phyloP scores from a whole-genome alignment of 1,139 yeast species.

The Diutina rugosa region DNA sequence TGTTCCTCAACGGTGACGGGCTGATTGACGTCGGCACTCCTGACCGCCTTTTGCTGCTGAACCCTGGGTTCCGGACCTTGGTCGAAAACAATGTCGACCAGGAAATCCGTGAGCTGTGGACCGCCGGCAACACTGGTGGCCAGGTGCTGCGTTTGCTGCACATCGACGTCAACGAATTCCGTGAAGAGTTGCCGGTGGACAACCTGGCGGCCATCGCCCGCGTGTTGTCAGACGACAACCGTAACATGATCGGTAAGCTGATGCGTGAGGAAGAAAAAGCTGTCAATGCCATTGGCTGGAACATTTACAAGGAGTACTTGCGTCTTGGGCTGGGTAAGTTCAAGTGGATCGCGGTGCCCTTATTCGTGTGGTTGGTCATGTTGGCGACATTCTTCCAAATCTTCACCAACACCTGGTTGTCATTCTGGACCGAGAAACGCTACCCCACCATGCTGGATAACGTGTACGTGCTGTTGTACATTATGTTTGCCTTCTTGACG shows the following conservation, averaged over 20 bases:
- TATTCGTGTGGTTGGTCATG: neutral
- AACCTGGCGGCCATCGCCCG: neutral
- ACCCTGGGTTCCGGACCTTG: neutral
- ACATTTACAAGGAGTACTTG: slow-evolving; percentile 11
- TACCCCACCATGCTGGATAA: slow-evolving; percentile 4
- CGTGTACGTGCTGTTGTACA: slow-evolving; percentile 7
- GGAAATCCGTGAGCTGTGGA: neutral
- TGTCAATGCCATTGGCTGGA: slow-evolving; percentile 8
- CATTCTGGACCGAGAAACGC: slow-evolving; percentile 1
- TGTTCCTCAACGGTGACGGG: neutral
- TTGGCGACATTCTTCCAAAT: neutral
- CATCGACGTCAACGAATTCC: neutral
- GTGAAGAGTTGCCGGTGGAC: neutral
- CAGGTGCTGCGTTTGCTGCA: slow-evolving; percentile 2
- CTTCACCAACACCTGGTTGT: slow-evolving; percentile 1
- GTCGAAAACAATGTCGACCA: neutral
- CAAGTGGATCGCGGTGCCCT: neutral
- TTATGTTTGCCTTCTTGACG: slow-evolving; percentile 7
- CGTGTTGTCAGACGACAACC: neutral
- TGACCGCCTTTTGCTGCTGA: neutral
- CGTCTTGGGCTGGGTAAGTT: neutral
- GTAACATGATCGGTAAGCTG: slow-evolving; percentile 3
- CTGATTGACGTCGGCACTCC: neutral
- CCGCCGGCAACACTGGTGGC: slow-evolving; percentile 5
- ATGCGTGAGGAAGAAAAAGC: slow-evolving; percentile 9